A percentile compares a stretch with the other conserved stretches of the same genome.
Conservation (phyloP, 768 basidiomycete species). For the Psilocybe sp. region DNA sequence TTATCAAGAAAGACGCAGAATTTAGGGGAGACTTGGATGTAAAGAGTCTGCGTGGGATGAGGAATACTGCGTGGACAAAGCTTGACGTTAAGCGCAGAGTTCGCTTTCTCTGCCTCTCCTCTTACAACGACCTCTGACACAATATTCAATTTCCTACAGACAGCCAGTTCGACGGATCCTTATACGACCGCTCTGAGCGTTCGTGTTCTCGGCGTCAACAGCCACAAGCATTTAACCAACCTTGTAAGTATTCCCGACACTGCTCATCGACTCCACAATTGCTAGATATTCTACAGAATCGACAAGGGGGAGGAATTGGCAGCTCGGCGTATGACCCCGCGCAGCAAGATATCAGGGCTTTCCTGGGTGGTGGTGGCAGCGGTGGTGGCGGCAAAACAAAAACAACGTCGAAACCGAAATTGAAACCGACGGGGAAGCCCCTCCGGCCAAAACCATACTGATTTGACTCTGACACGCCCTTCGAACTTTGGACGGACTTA, state of each 20-base stretch:
- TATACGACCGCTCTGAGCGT: constrained; percentile 1
- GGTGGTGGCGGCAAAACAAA: constrained; percentile 14
- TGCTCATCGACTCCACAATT: not conserved
- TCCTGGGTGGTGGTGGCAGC: constrained; percentile 49
- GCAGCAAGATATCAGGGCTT: constrained; percentile 72
- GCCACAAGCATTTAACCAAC: constrained; percentile 48
- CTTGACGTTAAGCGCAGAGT: constrained; percentile 29
- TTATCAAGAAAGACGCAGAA: constrained; percentile 38
- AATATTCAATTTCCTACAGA: not conserved
- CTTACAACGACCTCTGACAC: not conserved
- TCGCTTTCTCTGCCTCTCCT: not conserved
- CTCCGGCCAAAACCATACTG: constrained; percentile 5
- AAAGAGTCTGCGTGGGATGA: constrained; percentile 45
- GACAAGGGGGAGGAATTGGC: constrained; percentile 78
- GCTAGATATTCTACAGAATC: constrained; percentile 24
- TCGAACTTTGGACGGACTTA: not conserved
- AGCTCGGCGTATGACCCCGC: constrained; percentile 67
- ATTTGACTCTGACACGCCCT: not conserved
- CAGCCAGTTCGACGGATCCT: not conserved
- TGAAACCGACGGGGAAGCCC: not conserved
- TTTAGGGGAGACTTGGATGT: constrained; percentile 13
- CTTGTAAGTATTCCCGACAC: constrained; percentile 44
- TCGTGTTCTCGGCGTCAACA: constrained; percentile 17
- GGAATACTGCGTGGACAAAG: constrained; percentile 72
- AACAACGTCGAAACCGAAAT: not conserved